A percentile compares a stretch with the other conserved stretches of the same genome.
Evolutionary conservation across 495 filamentous ascomycete species (phyloP).

Genomic region (Mytilinidion resinicola): DNA sequence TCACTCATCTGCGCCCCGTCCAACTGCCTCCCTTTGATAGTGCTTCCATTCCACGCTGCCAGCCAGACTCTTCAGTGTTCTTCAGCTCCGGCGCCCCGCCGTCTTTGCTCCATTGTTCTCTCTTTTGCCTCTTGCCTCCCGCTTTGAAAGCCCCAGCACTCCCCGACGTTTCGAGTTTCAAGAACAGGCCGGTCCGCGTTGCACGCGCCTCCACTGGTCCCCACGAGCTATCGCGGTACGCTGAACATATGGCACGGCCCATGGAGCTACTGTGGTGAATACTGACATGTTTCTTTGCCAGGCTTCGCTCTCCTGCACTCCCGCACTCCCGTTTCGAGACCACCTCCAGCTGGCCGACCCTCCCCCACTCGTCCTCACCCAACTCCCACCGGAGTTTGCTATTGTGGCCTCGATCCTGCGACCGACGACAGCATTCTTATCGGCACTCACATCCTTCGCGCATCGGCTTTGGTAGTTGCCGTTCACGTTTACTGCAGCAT

Average conservation of each 20-base stretch:
- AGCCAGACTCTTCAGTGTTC: background rate
- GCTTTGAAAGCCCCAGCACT: slow-evolving; percentile 25
- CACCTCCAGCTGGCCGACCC: background rate
- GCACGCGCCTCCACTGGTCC: slow-evolving; percentile 25
- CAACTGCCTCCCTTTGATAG: slow-evolving; percentile 1
- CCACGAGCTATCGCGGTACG: slow-evolving; percentile 18
- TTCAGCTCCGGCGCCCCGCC: background rate
- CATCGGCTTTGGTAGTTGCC: background rate
- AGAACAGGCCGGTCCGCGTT: slow-evolving; percentile 9
- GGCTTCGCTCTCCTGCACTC: slow-evolving; percentile 11
- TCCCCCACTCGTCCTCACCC: background rate
- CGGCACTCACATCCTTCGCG: background rate
- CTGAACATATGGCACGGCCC: slow-evolving; percentile 5
- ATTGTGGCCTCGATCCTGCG: background rate
- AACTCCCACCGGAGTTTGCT: background rate
- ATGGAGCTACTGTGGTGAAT: background rate
- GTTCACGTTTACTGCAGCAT: background rate
- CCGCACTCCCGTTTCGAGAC: slow-evolving; percentile 27
- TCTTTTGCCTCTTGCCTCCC: slow-evolving; percentile 4
- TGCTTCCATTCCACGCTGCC: background rate
- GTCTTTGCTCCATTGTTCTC: slow-evolving; percentile 14
- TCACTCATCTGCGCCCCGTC: background rate
- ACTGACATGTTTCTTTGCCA: slow-evolving; percentile 17
- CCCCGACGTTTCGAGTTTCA: slow-evolving; percentile 27
- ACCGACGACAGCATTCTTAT: slow-evolving; percentile 1